Conservation (phyloP, 1,139 yeast species). For the Pneumocystis oryctolagi region DNA sequence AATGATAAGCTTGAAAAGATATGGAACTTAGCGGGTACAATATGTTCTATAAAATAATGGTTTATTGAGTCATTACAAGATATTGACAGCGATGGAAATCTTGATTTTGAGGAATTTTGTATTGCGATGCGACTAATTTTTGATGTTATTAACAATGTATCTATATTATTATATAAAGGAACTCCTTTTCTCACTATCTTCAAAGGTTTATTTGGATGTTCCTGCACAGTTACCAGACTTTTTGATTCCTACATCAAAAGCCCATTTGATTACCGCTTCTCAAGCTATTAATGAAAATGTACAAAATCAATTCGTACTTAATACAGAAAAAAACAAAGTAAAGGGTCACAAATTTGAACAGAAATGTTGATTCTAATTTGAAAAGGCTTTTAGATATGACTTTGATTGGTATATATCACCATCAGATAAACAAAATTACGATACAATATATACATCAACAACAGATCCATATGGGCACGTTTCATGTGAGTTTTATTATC, state of each 20-base stretch:
- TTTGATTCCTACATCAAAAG: constrained; percentile 82
- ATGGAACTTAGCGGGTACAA: constrained; percentile 57
- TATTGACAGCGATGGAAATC: constrained; percentile 75
- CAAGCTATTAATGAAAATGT: constrained; percentile 34
- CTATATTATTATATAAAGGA: constrained; percentile 1
- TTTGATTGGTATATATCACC: constrained; percentile 97
- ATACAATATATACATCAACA: constrained; percentile 58
- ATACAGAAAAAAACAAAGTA: not conserved
- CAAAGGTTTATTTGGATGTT: constrained; percentile 32
- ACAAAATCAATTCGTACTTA: not conserved
- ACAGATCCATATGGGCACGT: constrained; percentile 75
- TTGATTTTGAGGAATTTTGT: constrained; percentile 95
- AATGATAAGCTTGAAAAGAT: constrained; percentile 63
- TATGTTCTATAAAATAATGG: not conserved
- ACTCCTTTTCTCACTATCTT: not conserved
- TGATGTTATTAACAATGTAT: constrained; percentile 66
- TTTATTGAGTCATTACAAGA: constrained; percentile 28
- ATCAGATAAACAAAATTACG: constrained; percentile 62
- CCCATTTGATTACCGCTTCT: constrained; percentile 69
- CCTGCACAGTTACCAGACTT: constrained; percentile 72
- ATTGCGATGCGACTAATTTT: constrained; percentile 91
- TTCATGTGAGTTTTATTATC: constrained; percentile 26
- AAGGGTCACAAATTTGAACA: not conserved
- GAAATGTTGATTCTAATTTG: not conserved
- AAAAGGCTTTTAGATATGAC: constrained; percentile 40